Conservation (phyloP, 2,329 filamentous ascomycete species). For the Epicoccum sorghinum region DNA sequence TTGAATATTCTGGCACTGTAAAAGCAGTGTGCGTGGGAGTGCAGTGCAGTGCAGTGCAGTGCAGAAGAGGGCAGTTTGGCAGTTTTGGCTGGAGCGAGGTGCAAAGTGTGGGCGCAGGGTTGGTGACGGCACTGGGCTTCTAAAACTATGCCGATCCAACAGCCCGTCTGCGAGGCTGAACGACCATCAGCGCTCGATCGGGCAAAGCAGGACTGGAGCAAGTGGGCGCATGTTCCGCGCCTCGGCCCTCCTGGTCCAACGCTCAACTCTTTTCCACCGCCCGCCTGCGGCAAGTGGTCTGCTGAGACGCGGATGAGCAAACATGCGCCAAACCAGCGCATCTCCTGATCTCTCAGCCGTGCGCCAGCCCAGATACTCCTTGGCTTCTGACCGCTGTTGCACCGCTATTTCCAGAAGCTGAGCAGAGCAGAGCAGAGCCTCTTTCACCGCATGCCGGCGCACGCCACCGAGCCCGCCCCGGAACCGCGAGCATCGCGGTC, state of each 20-base stretch:
- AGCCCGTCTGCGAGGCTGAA: constrained; percentile 15
- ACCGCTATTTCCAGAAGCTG: constrained; percentile 11
- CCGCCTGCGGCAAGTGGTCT: background rate
- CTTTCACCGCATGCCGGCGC: constrained; percentile 10
- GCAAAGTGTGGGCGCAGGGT: constrained; percentile 3
- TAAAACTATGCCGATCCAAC: constrained; percentile 17
- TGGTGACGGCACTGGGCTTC: constrained; percentile 18
- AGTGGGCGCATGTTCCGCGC: constrained; percentile 9
- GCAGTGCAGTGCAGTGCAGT: background rate
- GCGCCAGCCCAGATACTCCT: background rate
- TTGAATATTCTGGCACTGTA: constrained; percentile 1
- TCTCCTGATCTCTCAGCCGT: constrained; percentile 9
- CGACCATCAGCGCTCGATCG: constrained; percentile 12
- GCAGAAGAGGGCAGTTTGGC: background rate
- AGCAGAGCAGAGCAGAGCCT: constrained; percentile 4
- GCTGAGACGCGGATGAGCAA: constrained; percentile 7
- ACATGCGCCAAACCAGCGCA: background rate
- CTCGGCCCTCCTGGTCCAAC: background rate
- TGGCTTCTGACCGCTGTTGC: constrained; percentile 3
- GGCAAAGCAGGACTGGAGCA: constrained; percentile 8
- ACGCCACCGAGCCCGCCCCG: background rate
- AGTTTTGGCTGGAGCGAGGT: constrained; percentile 1
- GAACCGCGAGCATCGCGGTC: background rate
- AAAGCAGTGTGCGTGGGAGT: background rate
- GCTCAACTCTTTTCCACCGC: constrained; percentile 3